Conservation (phyloP, 345 rosid genomes). For the Litchi chinensis region DNA sequence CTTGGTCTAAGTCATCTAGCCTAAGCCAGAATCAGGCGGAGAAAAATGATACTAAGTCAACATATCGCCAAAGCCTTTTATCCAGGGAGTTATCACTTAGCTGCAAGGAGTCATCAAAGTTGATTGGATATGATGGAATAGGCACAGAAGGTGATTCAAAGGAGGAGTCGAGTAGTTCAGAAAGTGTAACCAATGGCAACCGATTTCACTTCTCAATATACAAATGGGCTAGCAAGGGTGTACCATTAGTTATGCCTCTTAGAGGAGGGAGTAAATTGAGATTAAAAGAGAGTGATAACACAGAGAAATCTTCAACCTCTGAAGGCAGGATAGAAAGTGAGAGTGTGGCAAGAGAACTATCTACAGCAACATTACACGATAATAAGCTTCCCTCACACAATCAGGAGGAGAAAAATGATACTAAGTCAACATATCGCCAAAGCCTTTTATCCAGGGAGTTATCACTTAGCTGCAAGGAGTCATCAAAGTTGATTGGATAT, state of each 20-base stretch:
- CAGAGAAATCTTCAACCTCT: slow-evolving; percentile 36
- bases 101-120: slow-evolving; percentile 25
- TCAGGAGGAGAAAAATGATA: slow-evolving; percentile 31
- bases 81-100: slow-evolving; percentile 32
- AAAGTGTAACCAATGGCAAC: slow-evolving; percentile 25
- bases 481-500: slow-evolving; percentile 24
- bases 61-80: slow-evolving; percentile 35
- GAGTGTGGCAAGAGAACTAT: slow-evolving; percentile 19
- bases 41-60: slow-evolving; percentile 24
- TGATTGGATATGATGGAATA: slow-evolving; percentile 29
- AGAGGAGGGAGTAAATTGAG: slow-evolving; percentile 46
- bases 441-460: slow-evolving; percentile 40
- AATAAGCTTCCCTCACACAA: not conserved
- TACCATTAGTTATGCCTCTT: slow-evolving; percentile 47
- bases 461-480: slow-evolving; percentile 28
- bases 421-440: slow-evolving; percentile 20
- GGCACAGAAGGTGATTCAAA: slow-evolving; percentile 21
- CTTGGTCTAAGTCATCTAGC: slow-evolving; percentile 54
- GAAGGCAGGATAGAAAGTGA: slow-evolving; percentile 30
- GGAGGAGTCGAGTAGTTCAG: slow-evolving; percentile 37
- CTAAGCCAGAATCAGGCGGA: slow-evolving; percentile 35
- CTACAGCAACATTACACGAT: slow-evolving; percentile 23
- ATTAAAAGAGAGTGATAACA: slow-evolving; percentile 41
- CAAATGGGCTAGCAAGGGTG: slow-evolving; percentile 87
- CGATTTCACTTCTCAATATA: slow-evolving; percentile 89